phyloP scores from a whole-genome alignment of 106 monocot species.

The Apostasia ramifera region DNA sequence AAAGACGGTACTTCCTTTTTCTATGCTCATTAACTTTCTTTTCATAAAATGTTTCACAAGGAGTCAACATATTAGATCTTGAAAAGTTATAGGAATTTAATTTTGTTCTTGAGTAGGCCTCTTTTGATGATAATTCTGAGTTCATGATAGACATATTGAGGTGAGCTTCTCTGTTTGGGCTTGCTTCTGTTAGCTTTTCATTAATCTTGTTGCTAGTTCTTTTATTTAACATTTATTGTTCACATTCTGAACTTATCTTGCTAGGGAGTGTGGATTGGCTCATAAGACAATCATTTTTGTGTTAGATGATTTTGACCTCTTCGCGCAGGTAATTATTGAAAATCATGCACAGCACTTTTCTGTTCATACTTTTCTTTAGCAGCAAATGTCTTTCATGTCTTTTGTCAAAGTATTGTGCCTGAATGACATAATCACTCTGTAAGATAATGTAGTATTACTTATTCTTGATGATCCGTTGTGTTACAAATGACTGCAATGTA shows the following conservation, averaged over 20 bases:
- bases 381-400: too few species aligned
- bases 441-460: not conserved
- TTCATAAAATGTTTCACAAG: not conserved
- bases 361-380: not conserved
- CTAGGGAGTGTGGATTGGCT: conserved; percentile 87
- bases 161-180: conserved; percentile 29
- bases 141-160: conserved; percentile 84
- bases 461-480: not conserved
- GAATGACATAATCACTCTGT: not conserved
- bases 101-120: conserved; percentile 42
- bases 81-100: not conserved
- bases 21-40: conserved; percentile 5
- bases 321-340: conserved; percentile 54
- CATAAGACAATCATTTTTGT: conserved; percentile 79
- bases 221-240: not conserved
- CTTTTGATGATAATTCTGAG: conserved; percentile 88
- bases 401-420: not conserved
- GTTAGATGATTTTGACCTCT: conserved; percentile 89
- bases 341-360: not conserved
- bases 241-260: conserved; percentile 7
- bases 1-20: conserved; percentile 55
- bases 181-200: not conserved
- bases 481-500: not conserved
- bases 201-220: conserved; percentile 1
- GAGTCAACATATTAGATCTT: not conserved